phyloP scores from a whole-genome alignment of 441 rosid species.

The Caryocar brasiliense region DNA sequence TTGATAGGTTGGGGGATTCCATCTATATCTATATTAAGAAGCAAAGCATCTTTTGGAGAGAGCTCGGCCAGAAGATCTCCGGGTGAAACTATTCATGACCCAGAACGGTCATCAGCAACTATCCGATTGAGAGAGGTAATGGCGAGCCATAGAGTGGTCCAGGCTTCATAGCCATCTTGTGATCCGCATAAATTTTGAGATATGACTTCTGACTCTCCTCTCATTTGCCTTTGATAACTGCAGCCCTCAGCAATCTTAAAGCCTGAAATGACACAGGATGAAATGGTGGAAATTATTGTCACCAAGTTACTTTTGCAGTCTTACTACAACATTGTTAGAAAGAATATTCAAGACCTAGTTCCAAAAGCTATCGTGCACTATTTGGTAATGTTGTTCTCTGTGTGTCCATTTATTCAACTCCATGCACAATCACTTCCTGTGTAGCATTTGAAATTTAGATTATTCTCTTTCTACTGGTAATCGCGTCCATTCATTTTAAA shows the following conservation, averaged over 20 bases:
- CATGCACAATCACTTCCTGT: no score
- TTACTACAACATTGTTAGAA: conserved; percentile 33
- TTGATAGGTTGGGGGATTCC: conserved; percentile 29
- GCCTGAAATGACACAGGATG: conserved; percentile 27
- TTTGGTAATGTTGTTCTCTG: conserved; percentile 20
- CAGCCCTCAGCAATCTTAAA: conserved; percentile 40
- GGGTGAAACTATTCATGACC: conserved; percentile 15
- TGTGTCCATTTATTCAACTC: not conserved
- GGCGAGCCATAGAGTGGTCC: not conserved
- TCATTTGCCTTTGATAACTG: conserved; percentile 9
- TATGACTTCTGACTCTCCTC: not conserved
- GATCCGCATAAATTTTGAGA: conserved; percentile 2
- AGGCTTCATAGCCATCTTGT: not conserved
- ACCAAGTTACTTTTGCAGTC: conserved; percentile 28
- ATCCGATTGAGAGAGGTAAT: conserved; percentile 37
- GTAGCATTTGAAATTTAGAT: no score
- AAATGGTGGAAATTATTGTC: conserved; percentile 17
- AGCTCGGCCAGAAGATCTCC: conserved; percentile 12
- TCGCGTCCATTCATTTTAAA: not conserved
- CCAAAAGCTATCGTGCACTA: conserved; percentile 39
- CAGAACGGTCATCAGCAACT: conserved; percentile 17
- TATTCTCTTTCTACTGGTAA: not conserved
- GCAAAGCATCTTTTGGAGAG: conserved; percentile 22
- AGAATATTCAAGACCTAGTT: conserved; percentile 30
- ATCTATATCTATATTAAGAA: conserved; percentile 36